Evolutionary conservation across 805 yeast species (phyloP), one percentile per base, ranked within the genome.

Genomic region (Lipomyces oligophaga): DNA sequence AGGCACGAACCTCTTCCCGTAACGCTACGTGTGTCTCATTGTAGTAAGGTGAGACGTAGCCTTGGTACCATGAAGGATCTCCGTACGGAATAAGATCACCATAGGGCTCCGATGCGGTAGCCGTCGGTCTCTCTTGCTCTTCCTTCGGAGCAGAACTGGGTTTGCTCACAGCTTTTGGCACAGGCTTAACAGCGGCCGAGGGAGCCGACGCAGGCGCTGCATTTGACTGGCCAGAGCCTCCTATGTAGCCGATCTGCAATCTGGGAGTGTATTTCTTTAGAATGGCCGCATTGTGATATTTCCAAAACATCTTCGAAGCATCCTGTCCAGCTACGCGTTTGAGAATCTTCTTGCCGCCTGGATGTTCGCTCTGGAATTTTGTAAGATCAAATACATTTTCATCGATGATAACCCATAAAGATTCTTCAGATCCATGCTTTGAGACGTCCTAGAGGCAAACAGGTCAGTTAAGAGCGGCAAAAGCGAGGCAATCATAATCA

Each of bases 341-440:
- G 35, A 90, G 75, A 45, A 90, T 85, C 61, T 82, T 79, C 43
- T 78, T 75, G 3, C 85, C 85, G 55, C 84, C 84, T 2, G 97
- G 97, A 65, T 90, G 97, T 38, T 76, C 79, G 15, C 77, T 73
- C 44, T 83, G 71, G 66, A 89, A 88, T 27, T 71, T 69, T 5
- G 90, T 75, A 25, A 84, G 74, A 64, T 86, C 82, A 64, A 81
- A 86, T 4, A 90, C 60, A 57, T 81, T 80, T 47, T 83, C 86
- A 58, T 86, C 81, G 50, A 86, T 74, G 45, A 86, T 75, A 73
- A 90, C 79, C 95, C 96, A 90, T 34, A 86, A 68, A 58, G 85
- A 87, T 15, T 81, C 83, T 34, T 80, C 76, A n/a, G 78, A 71
- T 64, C 77, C 79, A 73, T 89, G 97, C 57, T 73, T 63, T 26